Evolutionary conservation across 306 rosid genomes (phyloP), one percentile per base, ranked within the genome.

Genomic region (Acacia melanoxylon): DNA sequence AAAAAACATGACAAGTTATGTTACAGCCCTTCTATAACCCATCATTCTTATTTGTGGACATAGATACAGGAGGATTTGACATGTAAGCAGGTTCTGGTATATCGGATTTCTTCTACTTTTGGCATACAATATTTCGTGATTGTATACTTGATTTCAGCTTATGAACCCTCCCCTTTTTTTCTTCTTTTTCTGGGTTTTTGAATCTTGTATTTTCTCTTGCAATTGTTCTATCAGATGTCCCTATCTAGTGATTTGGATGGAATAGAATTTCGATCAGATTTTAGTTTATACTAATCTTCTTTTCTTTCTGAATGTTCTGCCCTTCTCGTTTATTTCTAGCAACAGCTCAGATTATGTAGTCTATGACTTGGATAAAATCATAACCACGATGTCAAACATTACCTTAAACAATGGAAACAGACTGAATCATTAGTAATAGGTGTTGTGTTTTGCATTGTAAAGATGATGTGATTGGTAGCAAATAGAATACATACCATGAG

Each of bases 21-120:
- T 41, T 66, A 31, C 62, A 1, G 42, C 31, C 72, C 62, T 52
- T 78, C 67, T 78, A 51, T 49, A 31, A 56, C 49, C 49, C 45
- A 22, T 56, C 72, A 59, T 73, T 78, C 51, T 37, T 48, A 14
- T 37, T 19, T 49, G 33, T 44, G 52, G 33, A 76, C 41, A 51
- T 69, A 61, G 40, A 61, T 83, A 24, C 37, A 59, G 74, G 15
- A 45, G 46, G 73, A 72, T 77, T 61, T 77, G 41, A 77, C 59
- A 0, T 71, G 75, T 72, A 70, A 37, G 67, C 68, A 19, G 61
- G 25, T 58, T 77, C 46, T 77, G 49, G 42, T 61, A 37, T 41
- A 35, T 82, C 58, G 29, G 29, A 31, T 82, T 42, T 31, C 33
- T 54, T 82, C 12, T 14, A 35, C 44, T 25, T 45, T 42, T 61